Conservation (phyloP, 1,284 basidiomycete genomes). For the Ceratobasidium sp. region DNA sequence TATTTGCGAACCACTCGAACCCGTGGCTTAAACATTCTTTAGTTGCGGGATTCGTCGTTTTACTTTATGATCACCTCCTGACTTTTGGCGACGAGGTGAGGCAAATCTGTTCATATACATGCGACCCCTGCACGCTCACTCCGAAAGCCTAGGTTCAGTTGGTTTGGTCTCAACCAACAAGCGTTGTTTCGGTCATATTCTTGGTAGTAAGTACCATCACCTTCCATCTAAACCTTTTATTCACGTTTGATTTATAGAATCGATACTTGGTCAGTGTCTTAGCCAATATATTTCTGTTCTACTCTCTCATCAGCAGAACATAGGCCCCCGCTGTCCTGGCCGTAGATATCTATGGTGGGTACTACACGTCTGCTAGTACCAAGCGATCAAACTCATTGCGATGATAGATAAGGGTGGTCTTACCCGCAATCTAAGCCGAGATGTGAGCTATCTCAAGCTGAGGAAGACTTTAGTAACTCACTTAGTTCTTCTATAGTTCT, state of each 20-base stretch:
- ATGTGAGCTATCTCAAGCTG: background rate
- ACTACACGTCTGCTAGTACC: background rate
- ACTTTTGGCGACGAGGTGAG: slow-evolving; percentile 41
- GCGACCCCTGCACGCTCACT: background rate
- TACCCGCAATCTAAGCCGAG: background rate
- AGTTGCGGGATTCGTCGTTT: slow-evolving; percentile 45
- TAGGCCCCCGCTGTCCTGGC: slow-evolving; percentile 36
- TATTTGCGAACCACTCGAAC: background rate
- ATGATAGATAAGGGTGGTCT: slow-evolving; percentile 38
- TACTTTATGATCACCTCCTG: slow-evolving; percentile 39
- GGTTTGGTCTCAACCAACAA: slow-evolving; percentile 23
- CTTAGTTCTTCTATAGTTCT: slow-evolving; percentile 3
- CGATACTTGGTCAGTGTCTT: slow-evolving; percentile 18
- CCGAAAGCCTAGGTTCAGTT: slow-evolving; percentile 17
- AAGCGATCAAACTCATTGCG: background rate
- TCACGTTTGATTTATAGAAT: slow-evolving; percentile 5
- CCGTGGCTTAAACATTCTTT: background rate
- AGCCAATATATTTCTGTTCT: background rate
- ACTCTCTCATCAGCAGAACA: background rate
- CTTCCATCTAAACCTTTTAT: background rate
- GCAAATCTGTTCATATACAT: background rate
- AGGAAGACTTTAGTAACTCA: background rate
- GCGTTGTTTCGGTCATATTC: slow-evolving; percentile 25
- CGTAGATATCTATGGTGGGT: slow-evolving; percentile 35
- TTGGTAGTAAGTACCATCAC: slow-evolving; percentile 8